phyloP scores from a whole-genome alignment of 2,329 filamentous ascomycete genomes.

The Metarhizium sp. region DNA sequence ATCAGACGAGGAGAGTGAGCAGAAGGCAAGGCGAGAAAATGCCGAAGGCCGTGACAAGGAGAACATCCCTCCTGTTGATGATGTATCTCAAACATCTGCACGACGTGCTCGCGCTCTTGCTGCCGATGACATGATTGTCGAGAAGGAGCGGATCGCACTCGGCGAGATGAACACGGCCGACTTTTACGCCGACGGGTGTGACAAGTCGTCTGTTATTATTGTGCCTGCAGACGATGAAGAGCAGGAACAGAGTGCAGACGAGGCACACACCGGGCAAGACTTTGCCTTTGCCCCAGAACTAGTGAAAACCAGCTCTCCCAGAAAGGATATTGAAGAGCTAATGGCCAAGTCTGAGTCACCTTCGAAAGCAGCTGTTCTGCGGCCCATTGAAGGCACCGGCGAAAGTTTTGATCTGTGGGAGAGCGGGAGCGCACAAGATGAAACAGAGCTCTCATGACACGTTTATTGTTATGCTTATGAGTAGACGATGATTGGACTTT shows the following conservation, averaged over 20 bases:
- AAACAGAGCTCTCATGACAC: slow-evolving; percentile 27
- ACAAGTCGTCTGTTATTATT: slow-evolving; percentile 51
- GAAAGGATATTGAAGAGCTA: slow-evolving; percentile 24
- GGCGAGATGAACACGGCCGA: slow-evolving; percentile 58
- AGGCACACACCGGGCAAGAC: slow-evolving; percentile 7
- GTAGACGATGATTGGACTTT: not conserved
- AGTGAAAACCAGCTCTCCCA: slow-evolving; percentile 8
- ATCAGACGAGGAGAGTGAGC: slow-evolving; percentile 69
- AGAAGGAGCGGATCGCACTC: slow-evolving; percentile 56
- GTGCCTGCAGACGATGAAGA: slow-evolving; percentile 52
- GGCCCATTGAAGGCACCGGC: slow-evolving; percentile 48
- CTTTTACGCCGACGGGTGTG: slow-evolving; percentile 58
- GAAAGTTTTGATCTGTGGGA: slow-evolving; percentile 63
- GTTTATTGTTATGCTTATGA: not conserved
- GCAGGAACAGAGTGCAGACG: slow-evolving; percentile 12
- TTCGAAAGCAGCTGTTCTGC: slow-evolving; percentile 36
- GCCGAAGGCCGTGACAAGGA: slow-evolving; percentile 72
- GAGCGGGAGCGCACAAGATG: slow-evolving; percentile 55
- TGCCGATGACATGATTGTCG: slow-evolving; percentile 48
- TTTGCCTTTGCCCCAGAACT: slow-evolving; percentile 12
- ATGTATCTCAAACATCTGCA: slow-evolving; percentile 48
- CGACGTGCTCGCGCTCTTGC: slow-evolving; percentile 18
- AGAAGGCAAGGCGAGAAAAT: slow-evolving; percentile 39
- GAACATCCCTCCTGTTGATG: slow-evolving; percentile 71
- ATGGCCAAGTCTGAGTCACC: slow-evolving; percentile 28